These are phyloP conservation scores for Boletus subparvulus DNA, from an alignment of 768 basidiomycete genomes.

Conservation along the genomic window DNA sequence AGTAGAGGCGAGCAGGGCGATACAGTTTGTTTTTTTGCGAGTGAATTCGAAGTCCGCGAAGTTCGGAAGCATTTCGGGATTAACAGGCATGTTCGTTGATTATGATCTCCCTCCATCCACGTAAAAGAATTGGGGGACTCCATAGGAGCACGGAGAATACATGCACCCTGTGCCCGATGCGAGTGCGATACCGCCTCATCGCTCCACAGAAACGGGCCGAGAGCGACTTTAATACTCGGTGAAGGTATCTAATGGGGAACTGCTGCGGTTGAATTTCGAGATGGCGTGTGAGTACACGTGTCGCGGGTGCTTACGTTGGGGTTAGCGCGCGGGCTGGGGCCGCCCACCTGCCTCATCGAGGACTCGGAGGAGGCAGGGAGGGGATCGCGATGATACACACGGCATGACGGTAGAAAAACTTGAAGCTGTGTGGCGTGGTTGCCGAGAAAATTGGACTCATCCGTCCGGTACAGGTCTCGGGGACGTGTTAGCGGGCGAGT, in stretches of 20 bases:
- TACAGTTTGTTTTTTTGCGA: not conserved
- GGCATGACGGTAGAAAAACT: not conserved
- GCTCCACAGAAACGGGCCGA: conserved; percentile 15
- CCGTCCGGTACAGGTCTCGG: not conserved
- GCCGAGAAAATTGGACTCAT: not conserved
- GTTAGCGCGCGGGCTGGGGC: conserved; percentile 26
- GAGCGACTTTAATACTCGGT: conserved; percentile 4
- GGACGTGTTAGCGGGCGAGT: not conserved
- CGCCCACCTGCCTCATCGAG: conserved; percentile 1
- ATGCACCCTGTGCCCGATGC: conserved; percentile 3
- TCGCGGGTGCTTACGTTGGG: conserved; percentile 23
- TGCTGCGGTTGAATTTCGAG: conserved; percentile 29
- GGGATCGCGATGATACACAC: not conserved
- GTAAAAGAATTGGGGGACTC: conserved; percentile 14
- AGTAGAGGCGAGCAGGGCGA: not conserved
- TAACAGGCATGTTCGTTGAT: conserved; percentile 1
- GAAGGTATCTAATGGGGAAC: conserved; percentile 17
- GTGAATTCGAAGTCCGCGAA: conserved; percentile 27
- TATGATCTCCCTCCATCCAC: conserved; percentile 12
- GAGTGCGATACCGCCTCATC: conserved; percentile 5
- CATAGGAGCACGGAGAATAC: conserved; percentile 2
- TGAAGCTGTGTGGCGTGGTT: not conserved
- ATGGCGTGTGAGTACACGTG: conserved; percentile 37
- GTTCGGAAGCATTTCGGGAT: conserved; percentile 23
- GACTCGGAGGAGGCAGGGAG: not conserved